Evolutionary conservation across 768 basidiomycete genomes (phyloP), one percentile per base, ranked within the genome.

Genomic region (Tulasnella sp.): DNA sequence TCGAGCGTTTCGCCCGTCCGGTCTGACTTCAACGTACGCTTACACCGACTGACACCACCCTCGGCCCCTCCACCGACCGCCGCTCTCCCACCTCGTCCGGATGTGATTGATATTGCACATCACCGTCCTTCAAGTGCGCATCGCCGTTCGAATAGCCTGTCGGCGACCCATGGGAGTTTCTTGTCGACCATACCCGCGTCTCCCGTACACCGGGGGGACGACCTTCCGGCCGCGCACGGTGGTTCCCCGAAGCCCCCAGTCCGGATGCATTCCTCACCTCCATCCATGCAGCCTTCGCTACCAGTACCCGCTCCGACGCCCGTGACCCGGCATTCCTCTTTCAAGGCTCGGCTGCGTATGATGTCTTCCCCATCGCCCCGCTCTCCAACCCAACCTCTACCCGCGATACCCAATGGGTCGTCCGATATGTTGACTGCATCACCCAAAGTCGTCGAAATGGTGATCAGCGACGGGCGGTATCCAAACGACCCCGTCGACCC

Each of bases 151-250:
- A 57, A 43, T 32, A 57, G 55, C 52, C n/a, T 40, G 12, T 37
- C 39, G 21, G 21, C 39, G 3, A 40, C 29, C 7, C 29, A 39
- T 5, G 35, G 52, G 14, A 27, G 21, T n/a, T 11, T 9, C 4
- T 17, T 57, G 15, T 57, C 55, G 55, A 57, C 55, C n/a, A 57
- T 57, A 19, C 55, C 55, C 12, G 55, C 55, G 14, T 49, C 41
- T 17, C 55, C 55, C 23, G 27, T 35, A n/a, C 23, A 45, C 31
- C 34, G 15, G 31, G 37, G 42, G 42, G 29, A 8, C 31, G 52
- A 6, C 34, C 25, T 4, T 40, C 29, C 37, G 32, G 39, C 39
- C 17, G 52, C 21, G 29, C 37, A n/a, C 32, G 29, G 4, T 31
- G 35, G 17, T 48, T 48, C 27, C 46, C 46, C 31, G 50, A 39